Base-by-base conservation (phyloP, 202 grass and related monocot species). In the Bolboschoenoplectus hybrid region DNA sequence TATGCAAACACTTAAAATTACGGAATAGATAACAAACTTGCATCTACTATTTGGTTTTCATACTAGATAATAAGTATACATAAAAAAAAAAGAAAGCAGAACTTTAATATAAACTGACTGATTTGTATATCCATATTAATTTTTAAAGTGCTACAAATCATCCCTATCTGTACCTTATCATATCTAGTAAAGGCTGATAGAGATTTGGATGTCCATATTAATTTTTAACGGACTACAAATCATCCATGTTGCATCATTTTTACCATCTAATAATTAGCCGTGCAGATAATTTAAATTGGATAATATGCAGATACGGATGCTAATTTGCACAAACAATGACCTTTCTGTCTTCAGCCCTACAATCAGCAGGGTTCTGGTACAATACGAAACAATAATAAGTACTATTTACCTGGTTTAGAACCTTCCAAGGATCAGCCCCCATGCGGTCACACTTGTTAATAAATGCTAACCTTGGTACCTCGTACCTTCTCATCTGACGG, bases 391-490 rank as follows among this genome's bases (percentile, higher is more conserved):
- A 58, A 45, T 70, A 47, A n/a, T 40, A 79, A 9, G 12, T 79
- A 65, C 26, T n/a, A 67, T 66, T 85, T 69, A 95, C 96, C 91
- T 98, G 96, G 80, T 83, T 92, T 80, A 97, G 91, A 92, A 97
- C 95, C 86, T 89, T 97, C 93, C 95, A 95, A 53, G 95, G 95
- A 93, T 97, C 95, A 64, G 93, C 95, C 75, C 95, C 95, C 96
- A 98, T 98, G 45, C 96, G 89, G 60, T 98, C 96, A 76, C 94
- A 94, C 83, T 98, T 98, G 86, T 98, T 98, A 73, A 96, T 96
- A 76, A 98, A 98, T 63, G 96, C 93, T 66, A 98, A 84, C 85
- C 96, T 98, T 85, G 96, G 93, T 81, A 98, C 92, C 84, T 91
- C 93, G 73, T 98, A 96, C 91, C 93, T 89, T 88, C 92, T 95